Evolutionary conservation across 1,284 basidiomycete species (phyloP).

Genomic region (Austroboletus niveus): DNA sequence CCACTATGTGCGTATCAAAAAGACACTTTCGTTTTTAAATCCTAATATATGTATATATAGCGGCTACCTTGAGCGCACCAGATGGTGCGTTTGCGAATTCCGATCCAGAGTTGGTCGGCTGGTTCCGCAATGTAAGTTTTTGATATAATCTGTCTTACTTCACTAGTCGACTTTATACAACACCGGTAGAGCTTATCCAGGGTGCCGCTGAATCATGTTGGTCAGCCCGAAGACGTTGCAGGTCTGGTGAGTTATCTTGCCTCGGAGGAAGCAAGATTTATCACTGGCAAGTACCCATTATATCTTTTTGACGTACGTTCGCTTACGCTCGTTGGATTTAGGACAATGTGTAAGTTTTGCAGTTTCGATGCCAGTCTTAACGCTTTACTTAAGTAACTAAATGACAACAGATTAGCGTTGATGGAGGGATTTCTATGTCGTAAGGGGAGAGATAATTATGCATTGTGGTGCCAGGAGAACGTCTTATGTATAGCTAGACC

Average conservation of each 20-base stretch:
- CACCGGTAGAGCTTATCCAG: neutral
- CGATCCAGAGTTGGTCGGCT: neutral
- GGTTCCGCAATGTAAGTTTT: neutral
- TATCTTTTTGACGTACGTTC: neutral
- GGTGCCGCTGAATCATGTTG: slow-evolving; percentile 1
- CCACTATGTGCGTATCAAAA: slow-evolving; percentile 3
- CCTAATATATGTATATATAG: neutral
- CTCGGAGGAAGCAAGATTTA: slow-evolving; percentile 19
- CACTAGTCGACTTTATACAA: neutral
- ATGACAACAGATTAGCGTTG: slow-evolving; percentile 9
- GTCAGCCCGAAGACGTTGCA: slow-evolving; percentile 19
- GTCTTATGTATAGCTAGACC: too few species aligned
- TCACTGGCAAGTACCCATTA: slow-evolving; percentile 11
- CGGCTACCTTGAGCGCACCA: neutral
- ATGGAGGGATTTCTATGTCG: slow-evolving; percentile 11
- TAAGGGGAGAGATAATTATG: neutral
- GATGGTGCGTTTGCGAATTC: neutral
- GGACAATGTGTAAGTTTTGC: slow-evolving; percentile 16
- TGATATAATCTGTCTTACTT: neutral
- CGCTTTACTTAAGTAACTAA: neutral
- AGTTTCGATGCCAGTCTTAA: neutral
- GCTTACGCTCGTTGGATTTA: neutral
- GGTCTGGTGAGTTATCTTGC: slow-evolving; percentile 20
- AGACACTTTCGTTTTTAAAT: neutral
- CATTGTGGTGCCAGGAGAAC: too few species aligned